Evolutionary conservation across 768 basidiomycete genomes (phyloP), one percentile per base, ranked within the genome.

Genomic region (Leccinum subtestaceum): DNA sequence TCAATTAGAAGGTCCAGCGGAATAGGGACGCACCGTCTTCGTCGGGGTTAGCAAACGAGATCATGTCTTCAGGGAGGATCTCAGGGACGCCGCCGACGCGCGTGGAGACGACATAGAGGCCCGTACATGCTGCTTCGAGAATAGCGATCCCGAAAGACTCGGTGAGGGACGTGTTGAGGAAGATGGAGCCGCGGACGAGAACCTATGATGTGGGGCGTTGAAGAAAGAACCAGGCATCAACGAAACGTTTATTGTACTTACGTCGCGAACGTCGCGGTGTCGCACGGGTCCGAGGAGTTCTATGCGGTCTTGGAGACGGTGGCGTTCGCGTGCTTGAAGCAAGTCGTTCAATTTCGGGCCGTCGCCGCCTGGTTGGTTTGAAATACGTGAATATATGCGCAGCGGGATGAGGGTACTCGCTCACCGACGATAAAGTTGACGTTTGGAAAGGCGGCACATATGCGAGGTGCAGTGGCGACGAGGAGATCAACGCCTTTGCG

Each of bases 61-160:
- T 94, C 91, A 98, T 91, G 64, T 96, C 93, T 58, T 86, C 77
- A 0, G 97, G 97, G 13, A 99, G 76, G 56, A 98, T 90, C 72
- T 98, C 97, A 0, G 96, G 93, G 0, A 98, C 92, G 1, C 97
- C 97, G 0, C 97, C 97, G 0, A 98, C 96, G 47, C 87, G 85
- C 0, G 97, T 98, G 45, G 88, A 88, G 52, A 98, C 96, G 52
- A 98, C 89, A 68, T 96, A 96, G 15, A 98, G 80, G 1, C 97
- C 96, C 0, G 93, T 86, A 63, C 92, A 95, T 0, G 97, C 97
- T 0, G 96, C 97, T 76, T 99, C 97, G 46, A 99, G 82, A 63
- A 96, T 95, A n/a, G 91, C 92, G 63, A 96, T 98, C 0, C 97
- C 96, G 64, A 98, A 99, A 0, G 97, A 84, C 71, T 98, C 97